Evolutionary conservation across 495 filamentous ascomycete genomes (phyloP), one percentile per base, ranked within the genome.

Genomic region (Neurospora sp.): DNA sequence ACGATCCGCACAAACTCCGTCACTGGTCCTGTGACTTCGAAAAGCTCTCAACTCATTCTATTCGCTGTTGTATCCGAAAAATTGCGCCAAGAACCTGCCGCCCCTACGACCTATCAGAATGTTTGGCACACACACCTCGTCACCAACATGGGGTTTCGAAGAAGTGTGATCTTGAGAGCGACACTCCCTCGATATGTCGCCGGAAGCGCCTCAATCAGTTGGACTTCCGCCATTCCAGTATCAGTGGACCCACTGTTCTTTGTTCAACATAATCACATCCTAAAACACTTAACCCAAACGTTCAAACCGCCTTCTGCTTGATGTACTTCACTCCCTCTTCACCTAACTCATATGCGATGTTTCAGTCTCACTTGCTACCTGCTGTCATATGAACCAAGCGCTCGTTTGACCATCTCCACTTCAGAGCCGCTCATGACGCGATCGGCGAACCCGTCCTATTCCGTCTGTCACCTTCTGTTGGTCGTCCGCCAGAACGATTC

Each of bases 191-290:
- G 1, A 0, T 0, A 35, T 0, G 16, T 18, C 14, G 14, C 12
- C 2, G 2, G 6, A 0, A 9, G 2, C 0, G 0, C 14, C 53
- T 61, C 22, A 0, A 3, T 16, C 22, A 27, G 22, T 1, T 27
- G 22, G 22, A 22, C 22, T 22, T 22, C 22, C 22, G 22, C 22
- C 22, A 22, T 22, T 22, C 22, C 22, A 22, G 22, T 22, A 22
- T 22, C 22, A 22, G 22, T 22, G 22, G 22, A 22, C 22, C 22
- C 22, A 22, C 22, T 22, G 1, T 22, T 22, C 22, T 22, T 22
- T 22, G 22, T 22, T 22, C 22, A 22, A 22, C 22, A 22, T 22
- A 22, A 22, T 22, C 22, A 22, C 22, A 22, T 22, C 22, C 22
- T 22, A 22, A 22, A 22, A 22, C 22, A 22, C 22, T 22, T 22